Evolutionary conservation across 345 rosid species (phyloP), one percentile per base, ranked within the genome.

Genomic region (Brassica napus): DNA sequence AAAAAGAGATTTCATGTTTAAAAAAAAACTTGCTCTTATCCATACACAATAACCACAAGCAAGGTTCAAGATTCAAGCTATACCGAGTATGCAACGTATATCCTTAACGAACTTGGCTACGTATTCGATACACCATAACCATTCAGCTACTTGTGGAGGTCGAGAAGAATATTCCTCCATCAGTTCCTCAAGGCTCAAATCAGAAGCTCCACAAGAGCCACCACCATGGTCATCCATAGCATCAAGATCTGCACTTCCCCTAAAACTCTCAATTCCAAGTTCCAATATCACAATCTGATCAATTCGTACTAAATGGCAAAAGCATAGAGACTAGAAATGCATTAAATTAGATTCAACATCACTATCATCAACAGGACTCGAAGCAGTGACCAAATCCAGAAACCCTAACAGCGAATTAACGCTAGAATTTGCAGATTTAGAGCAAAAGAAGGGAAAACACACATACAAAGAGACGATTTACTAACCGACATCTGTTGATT

Each of bases 81-180:
- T 3, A 80, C 83, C 83, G 28, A 30, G 69, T 15, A 81, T 12
- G 79, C 69, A 64, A 24, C 72, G 62, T 65, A 81, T 1, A 65
- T 81, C 73, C 39, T 75, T 81, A 1, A 42, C 54, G 34, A 65
- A 76, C 39, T 75, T 81, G 69, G 83, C 80, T 58, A 65, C 77
- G 18, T 65, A 76, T 71, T 81, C 83, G 2, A 81, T 65, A 65
- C 73, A 81, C 83, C 83, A 81, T 44, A 75, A 32, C 80, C 77
- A 75, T 11, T 65, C 77, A 75, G 83, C 68, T 39, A 75, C 32
- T 18, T 79, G 60, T 31, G 83, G 52, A 1, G 80, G 76, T 65
- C 55, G 68, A 57, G 80, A 80, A 57, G 58, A 4, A 24, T 70
- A 65, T 14, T 80, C 80, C 21, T 69, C 44, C 23, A 39, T 75